These are phyloP conservation scores for Lachancea mirantina DNA, from an alignment of 805 yeast genomes.

Conservation along the genomic window DNA sequence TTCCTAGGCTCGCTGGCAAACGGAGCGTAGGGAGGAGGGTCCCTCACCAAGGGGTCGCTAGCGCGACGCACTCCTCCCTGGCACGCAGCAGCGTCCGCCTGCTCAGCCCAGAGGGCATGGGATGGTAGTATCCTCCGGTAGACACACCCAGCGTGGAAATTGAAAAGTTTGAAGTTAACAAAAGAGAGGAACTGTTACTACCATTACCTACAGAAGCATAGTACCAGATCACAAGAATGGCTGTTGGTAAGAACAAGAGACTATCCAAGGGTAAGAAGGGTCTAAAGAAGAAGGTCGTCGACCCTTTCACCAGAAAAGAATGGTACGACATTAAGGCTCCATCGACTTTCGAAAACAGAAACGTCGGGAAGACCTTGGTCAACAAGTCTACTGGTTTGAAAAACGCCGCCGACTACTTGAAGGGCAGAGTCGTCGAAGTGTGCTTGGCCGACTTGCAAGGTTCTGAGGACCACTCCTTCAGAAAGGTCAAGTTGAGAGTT, in stretches of 20 bases:
- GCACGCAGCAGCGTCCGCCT: too few species aligned
- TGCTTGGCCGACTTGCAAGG: conserved; percentile 97
- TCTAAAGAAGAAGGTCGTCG: conserved; percentile 97
- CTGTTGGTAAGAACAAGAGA: conserved; percentile 85
- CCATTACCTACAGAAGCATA: conserved; percentile 1
- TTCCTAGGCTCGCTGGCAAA: too few species aligned
- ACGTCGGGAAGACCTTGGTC: conserved; percentile 96
- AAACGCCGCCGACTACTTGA: conserved; percentile 96
- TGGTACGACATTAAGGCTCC: conserved; percentile 99
- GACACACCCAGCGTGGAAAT: too few species aligned
- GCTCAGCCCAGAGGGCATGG: too few species aligned
- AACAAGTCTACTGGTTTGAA: conserved; percentile 98
- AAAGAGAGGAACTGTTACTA: too few species aligned
- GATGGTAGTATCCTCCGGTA: too few species aligned
- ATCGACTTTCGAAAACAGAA: conserved; percentile 96
- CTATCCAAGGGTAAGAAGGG: conserved; percentile 90
- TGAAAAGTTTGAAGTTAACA: too few species aligned
- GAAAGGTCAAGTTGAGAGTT: conserved; percentile 95
- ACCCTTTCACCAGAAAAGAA: conserved; percentile 99
- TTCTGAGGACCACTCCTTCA: conserved; percentile 97
- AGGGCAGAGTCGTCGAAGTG: conserved; percentile 96
- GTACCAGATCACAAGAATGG: conserved; percentile 37
- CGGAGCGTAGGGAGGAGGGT: too few species aligned
- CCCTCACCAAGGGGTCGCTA: too few species aligned
- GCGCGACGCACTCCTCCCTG: too few species aligned